phyloP scores from a whole-genome alignment of 805 yeast genomes.

The Saccharomycopsis microspora region DNA sequence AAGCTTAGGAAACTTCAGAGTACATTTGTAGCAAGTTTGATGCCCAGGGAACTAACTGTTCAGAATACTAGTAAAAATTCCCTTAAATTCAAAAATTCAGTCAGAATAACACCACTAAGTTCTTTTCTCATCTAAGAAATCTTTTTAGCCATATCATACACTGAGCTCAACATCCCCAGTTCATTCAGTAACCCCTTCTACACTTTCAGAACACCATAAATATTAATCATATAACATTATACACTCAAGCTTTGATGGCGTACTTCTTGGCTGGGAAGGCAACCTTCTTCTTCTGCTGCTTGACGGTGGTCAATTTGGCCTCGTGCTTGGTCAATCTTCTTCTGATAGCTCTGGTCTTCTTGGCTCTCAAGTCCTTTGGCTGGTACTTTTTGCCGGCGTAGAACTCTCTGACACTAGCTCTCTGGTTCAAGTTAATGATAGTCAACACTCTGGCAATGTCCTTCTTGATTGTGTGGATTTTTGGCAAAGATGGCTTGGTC shows the following conservation, averaged over 20 bases:
- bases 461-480: slow-evolving; percentile 95
- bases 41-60: too few species aligned
- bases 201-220: background rate
- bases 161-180: too few species aligned
- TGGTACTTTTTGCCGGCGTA: slow-evolving; percentile 90
- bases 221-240: background rate
- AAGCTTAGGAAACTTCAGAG: too few species aligned
- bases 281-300: slow-evolving; percentile 81
- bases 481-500: slow-evolving; percentile 87
- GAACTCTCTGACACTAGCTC: slow-evolving; percentile 89
- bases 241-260: slow-evolving; percentile 91
- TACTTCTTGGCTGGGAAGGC: slow-evolving; percentile 98
- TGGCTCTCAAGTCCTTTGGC: slow-evolving; percentile 98
- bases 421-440: slow-evolving; percentile 91
- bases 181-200: background rate
- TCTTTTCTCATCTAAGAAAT: too few species aligned
- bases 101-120: too few species aligned
- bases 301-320: slow-evolving; percentile 70
- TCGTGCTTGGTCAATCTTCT: slow-evolving; percentile 87
- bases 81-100: too few species aligned
- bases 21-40: too few species aligned
- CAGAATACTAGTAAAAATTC: too few species aligned
- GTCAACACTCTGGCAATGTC: slow-evolving; percentile 97
- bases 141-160: too few species aligned
- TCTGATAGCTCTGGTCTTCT: slow-evolving; percentile 99